Base-by-base conservation (phyloP, 768 basidiomycete species). In the Boletus speciosus region DNA sequence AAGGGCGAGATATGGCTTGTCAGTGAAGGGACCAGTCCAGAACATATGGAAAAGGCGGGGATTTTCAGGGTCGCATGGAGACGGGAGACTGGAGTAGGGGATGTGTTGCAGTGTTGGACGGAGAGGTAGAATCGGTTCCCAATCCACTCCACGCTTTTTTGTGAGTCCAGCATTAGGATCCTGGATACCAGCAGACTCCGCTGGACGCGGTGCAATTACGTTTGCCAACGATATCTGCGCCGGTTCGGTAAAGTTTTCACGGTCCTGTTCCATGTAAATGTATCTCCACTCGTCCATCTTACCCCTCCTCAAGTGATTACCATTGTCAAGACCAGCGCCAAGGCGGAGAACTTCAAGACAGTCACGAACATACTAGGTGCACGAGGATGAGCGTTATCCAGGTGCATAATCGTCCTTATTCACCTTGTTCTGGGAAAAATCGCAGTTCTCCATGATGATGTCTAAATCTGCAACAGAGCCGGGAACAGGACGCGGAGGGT, bases 21-120 rank as follows among this genome's bases (percentile, higher is more conserved):
- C 97, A 9, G 94, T 97, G 76, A 99, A 98, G 1, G 93, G 87
- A 0, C 97, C 96, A 2, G 95, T 91, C 96, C 97, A 98, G 77
- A 97, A 99, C 86, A 98, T 97, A 72, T 99, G 97, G 78, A 96
- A 98, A 32, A 98, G 73, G 35, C 90, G 83, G 6, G 93, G 88
- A 62, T 88, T 84, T 60, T 91, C 86, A 0, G 86, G 80, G 64
- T 97, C 92, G 71, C 97, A 99, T 1, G 85, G 78, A 1, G 74
- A 68, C 3, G 80, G 68, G 38, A 83, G 77, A 50, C 80, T 78
- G 21, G 83, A 77, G 59, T 82, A 80, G 0, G 86, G 79, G 38
- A 74, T 73, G 63, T 89, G 82, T 32, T 75, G 70, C 14, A 79
- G 68, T 5, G 83, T 76, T 7, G 76, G 68, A 35, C 80, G 77